Percentiles rank a stretch among this genome's conserved stretches.
Conservation (phyloP, 495 filamentous ascomycete genomes). For the Collariella sp. region DNA sequence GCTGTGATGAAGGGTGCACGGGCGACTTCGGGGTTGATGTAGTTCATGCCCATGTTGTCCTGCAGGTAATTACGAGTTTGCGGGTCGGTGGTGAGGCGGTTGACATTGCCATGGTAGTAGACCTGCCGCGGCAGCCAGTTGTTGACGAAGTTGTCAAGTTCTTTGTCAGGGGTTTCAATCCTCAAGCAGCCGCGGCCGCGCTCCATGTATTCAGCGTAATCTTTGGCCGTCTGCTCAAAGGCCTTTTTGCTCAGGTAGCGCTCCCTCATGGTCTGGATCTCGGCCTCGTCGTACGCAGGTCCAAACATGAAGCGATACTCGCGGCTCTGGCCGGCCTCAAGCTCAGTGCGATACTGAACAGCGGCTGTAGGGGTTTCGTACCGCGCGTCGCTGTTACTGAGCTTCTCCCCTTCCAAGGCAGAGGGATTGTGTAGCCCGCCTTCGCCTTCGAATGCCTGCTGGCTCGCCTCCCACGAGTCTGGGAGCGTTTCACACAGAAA, state of each 20-base stretch:
- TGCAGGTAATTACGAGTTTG: slow-evolving; percentile 52
- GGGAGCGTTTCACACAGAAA: slow-evolving; percentile 46
- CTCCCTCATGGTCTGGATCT: slow-evolving; percentile 38
- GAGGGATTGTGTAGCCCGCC: slow-evolving; percentile 46
- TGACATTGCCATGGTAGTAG: slow-evolving; percentile 50
- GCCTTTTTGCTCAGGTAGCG: slow-evolving; percentile 44
- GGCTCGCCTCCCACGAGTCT: slow-evolving; percentile 43
- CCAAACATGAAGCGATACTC: slow-evolving; percentile 49
- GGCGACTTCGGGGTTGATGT: slow-evolving; percentile 44
- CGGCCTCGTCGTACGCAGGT: slow-evolving; percentile 43
- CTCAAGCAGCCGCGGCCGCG: slow-evolving; percentile 42
- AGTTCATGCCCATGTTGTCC: slow-evolving; percentile 55
- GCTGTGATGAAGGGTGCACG: slow-evolving; percentile 41
- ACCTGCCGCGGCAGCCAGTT: slow-evolving; percentile 50
- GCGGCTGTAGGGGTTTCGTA: slow-evolving; percentile 48
- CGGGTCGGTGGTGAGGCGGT: slow-evolving; percentile 50
- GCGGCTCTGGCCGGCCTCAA: slow-evolving; percentile 32
- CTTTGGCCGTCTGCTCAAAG: slow-evolving; percentile 34
- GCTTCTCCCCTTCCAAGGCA: slow-evolving; percentile 28
- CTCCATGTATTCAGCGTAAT: slow-evolving; percentile 43
- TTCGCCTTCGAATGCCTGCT: slow-evolving; percentile 48
- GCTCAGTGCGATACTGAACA: slow-evolving; percentile 41
- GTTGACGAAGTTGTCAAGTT: slow-evolving; percentile 51
- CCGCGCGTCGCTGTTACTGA: slow-evolving; percentile 39
- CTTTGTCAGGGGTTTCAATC: slow-evolving; percentile 47